Conservation (phyloP, 1,139 yeast species). For the Saccharomyces hybrid region DNA sequence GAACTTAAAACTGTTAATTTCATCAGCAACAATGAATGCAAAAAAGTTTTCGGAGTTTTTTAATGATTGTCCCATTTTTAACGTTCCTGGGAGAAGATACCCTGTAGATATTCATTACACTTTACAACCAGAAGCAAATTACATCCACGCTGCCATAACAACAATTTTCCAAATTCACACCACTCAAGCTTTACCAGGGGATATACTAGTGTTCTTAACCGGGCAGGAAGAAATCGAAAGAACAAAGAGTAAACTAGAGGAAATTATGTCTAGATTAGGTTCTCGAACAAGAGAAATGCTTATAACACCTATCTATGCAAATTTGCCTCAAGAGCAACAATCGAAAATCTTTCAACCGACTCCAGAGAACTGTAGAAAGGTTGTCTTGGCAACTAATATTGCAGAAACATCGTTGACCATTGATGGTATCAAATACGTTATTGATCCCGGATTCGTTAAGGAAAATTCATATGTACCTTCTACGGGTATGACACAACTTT, state of each 20-base stretch:
- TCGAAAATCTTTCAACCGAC: slow-evolving; percentile 76
- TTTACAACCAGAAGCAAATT: slow-evolving; percentile 81
- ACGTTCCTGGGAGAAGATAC: slow-evolving; percentile 81
- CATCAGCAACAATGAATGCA: slow-evolving; percentile 94
- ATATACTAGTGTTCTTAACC: slow-evolving; percentile 81
- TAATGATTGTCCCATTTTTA: slow-evolving; percentile 75
- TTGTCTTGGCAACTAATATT: slow-evolving; percentile 88
- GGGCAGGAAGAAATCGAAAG: slow-evolving; percentile 94
- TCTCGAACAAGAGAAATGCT: slow-evolving; percentile 54
- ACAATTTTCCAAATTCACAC: slow-evolving; percentile 76
- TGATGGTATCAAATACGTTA: slow-evolving; percentile 80
- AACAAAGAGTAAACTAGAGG: slow-evolving; percentile 62
- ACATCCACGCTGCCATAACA: slow-evolving; percentile 79
- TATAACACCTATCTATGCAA: slow-evolving; percentile 84
- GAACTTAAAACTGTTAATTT: slow-evolving; percentile 66
- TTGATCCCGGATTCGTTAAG: slow-evolving; percentile 90
- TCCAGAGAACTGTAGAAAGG: slow-evolving; percentile 69
- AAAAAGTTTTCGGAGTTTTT: slow-evolving; percentile 74
- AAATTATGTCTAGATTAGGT: slow-evolving; percentile 60
- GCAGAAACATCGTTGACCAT: slow-evolving; percentile 96
- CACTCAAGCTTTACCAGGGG: slow-evolving; percentile 64
- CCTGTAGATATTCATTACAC: slow-evolving; percentile 88
- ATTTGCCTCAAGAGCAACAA: slow-evolving; percentile 79
- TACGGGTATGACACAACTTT: slow-evolving; percentile 84
- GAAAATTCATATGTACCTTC: slow-evolving; percentile 75